These are phyloP conservation scores for Fusarium robinianum DNA, from an alignment of 2,329 filamentous ascomycete genomes.

Conservation along the genomic window DNA sequence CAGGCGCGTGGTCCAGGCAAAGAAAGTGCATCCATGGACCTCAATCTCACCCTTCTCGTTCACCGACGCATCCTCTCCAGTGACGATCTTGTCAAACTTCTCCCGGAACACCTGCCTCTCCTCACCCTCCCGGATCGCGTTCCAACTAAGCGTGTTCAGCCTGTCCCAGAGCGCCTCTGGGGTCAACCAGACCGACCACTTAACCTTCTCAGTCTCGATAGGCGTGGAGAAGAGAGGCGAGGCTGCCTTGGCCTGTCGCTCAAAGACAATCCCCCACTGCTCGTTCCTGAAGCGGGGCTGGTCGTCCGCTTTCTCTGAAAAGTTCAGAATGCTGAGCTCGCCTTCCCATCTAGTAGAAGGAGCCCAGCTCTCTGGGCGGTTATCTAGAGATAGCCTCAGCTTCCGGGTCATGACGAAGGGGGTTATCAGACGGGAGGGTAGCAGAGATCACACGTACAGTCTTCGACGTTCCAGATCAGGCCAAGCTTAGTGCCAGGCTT, in stretches of 20 bases:
- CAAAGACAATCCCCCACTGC: slow-evolving; percentile 68
- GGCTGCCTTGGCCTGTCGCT: slow-evolving; percentile 55
- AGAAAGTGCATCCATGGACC: slow-evolving; percentile 66
- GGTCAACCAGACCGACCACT: slow-evolving; percentile 56
- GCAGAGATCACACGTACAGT: slow-evolving; percentile 54
- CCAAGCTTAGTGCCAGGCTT: slow-evolving; percentile 64
- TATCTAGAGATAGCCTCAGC: slow-evolving; percentile 52
- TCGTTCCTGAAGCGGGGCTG: slow-evolving; percentile 67
- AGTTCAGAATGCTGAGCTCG: slow-evolving; percentile 62
- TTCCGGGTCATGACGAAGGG: background rate
- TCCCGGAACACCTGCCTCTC: slow-evolving; percentile 53
- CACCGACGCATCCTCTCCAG: slow-evolving; percentile 55
- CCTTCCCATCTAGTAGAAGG: slow-evolving; percentile 65
- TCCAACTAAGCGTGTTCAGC: slow-evolving; percentile 68
- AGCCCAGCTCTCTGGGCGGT: slow-evolving; percentile 61
- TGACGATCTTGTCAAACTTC: slow-evolving; percentile 59
- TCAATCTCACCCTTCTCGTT: slow-evolving; percentile 66
- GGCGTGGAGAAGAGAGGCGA: slow-evolving; percentile 62
- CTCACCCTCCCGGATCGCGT: slow-evolving; percentile 61
- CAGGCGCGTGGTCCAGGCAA: slow-evolving; percentile 63
- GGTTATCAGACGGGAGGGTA: background rate
- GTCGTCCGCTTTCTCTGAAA: slow-evolving; percentile 57
- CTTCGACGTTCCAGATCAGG: slow-evolving; percentile 75
- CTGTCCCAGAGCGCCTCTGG: slow-evolving; percentile 67
- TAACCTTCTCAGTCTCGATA: slow-evolving; percentile 54